Conservation (phyloP, 2,329 filamentous ascomycete genomes). For the Juglanconis oblonga region DNA sequence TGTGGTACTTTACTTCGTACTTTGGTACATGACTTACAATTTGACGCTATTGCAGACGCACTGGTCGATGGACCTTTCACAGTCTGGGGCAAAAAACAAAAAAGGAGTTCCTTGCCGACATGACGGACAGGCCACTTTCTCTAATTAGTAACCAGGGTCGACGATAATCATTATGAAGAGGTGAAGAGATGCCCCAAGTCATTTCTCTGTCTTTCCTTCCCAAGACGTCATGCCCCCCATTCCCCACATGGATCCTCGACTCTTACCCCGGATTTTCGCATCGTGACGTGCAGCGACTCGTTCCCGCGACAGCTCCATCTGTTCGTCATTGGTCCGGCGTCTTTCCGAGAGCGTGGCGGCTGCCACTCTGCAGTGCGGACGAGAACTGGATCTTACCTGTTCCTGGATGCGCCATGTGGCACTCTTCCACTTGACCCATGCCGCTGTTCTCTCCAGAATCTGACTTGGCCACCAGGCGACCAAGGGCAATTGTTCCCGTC, state of each 20-base stretch:
- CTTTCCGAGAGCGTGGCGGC: not conserved
- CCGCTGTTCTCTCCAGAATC: not conserved
- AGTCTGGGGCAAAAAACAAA: too few relatives aligned
- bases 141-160: not conserved
- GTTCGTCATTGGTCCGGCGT: conserved; percentile 1
- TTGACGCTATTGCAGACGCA: too few relatives aligned
- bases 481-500: not conserved
- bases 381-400: not conserved
- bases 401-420: conserved; percentile 10
- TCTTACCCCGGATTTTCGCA: conserved; percentile 12
- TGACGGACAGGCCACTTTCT: too few relatives aligned
- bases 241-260: conserved; percentile 12
- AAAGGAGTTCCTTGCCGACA: too few relatives aligned
- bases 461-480: not conserved
- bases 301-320: not conserved
- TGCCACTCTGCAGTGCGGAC: not conserved
- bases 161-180: not conserved
- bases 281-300: conserved; percentile 12
- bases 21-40: too few relatives aligned
- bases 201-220: not conserved
- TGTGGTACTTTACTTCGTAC: too few relatives aligned
- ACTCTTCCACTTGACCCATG: not conserved
- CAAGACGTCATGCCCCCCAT: conserved; percentile 4
- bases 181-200: too few relatives aligned
- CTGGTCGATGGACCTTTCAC: too few relatives aligned